Percentiles rank a stretch among this genome's conserved stretches.
phyloP scores from a whole-genome alignment of 2,329 filamentous ascomycete species.

The Plenodomus tracheiphilus region DNA sequence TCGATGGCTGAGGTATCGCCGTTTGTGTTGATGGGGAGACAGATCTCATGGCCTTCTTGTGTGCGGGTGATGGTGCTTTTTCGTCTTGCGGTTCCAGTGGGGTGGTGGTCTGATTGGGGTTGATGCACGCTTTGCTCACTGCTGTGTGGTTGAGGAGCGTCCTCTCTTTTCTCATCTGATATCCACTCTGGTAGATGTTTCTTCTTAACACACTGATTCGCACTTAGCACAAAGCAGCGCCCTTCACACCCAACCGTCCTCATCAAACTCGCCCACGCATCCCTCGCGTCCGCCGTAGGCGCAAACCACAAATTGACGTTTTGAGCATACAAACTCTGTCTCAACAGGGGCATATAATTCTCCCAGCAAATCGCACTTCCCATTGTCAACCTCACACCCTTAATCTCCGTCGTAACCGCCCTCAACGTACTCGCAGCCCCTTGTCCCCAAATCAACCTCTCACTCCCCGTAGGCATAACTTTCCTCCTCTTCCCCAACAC shows the following conservation, averaged over 20 bases:
- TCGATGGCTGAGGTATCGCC: conserved; percentile 29
- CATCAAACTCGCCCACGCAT: conserved; percentile 83
- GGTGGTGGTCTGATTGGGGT: conserved; percentile 6
- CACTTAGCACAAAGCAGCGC: conserved; percentile 80
- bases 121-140: conserved; percentile 6
- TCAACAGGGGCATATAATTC: conserved; percentile 89
- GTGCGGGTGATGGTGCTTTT: conserved; percentile 47
- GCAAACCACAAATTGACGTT: conserved; percentile 92
- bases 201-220: conserved; percentile 76
- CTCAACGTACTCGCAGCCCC: conserved; percentile 77
- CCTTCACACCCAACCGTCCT: conserved; percentile 80
- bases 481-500: conserved; percentile 84
- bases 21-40: conserved; percentile 42
- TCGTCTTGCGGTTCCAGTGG: conserved; percentile 29
- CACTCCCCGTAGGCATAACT: conserved; percentile 86
- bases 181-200: conserved; percentile 64
- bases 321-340: conserved; percentile 82
- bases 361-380: conserved; percentile 95
- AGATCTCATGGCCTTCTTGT: conserved; percentile 52
- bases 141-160: conserved; percentile 1
- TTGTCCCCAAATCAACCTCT: conserved; percentile 87
- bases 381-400: conserved; percentile 76
- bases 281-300: conserved; percentile 82
- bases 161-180: conserved; percentile 21
- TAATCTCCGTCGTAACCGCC: conserved; percentile 78